Conservation (phyloP, 2,329 filamentous ascomycete genomes). For the Paecilomyces sp. region DNA sequence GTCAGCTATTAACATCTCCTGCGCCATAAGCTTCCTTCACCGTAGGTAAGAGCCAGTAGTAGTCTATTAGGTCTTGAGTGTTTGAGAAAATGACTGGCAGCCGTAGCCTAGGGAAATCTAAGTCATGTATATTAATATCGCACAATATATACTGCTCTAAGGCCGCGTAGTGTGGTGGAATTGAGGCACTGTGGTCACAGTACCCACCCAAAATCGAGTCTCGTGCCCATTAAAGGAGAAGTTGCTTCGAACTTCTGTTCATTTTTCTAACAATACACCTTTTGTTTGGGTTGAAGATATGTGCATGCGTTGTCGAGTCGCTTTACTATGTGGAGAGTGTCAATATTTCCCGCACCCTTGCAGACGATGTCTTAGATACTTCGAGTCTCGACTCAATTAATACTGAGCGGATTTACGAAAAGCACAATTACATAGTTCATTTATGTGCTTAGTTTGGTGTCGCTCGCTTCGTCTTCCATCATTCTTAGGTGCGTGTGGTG, state of each 20-base stretch:
- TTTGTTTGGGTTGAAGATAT: neutral
- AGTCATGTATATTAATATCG: no score
- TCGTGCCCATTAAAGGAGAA: neutral
- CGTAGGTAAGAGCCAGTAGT: no score
- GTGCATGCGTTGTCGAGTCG: neutral
- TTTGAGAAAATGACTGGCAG: no score
- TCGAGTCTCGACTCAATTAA: neutral
- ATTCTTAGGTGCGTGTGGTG: neutral
- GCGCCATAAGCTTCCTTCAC: no score
- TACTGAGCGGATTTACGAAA: neutral
- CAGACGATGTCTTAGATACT: neutral
- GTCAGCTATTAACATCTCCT: no score
- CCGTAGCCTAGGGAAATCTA: no score
- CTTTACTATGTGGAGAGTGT: neutral
- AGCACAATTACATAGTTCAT: no score
- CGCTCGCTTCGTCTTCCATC: neutral
- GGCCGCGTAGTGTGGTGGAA: no score
- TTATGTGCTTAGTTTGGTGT: neutral
- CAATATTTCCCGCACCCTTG: neutral
- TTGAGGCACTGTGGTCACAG: neutral
- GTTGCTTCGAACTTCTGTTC: neutral
- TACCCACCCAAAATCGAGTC: no score
- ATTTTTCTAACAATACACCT: neutral
- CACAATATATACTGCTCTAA: no score
- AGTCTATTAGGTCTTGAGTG: no score